phyloP scores from a whole-genome alignment of 371 early-diverging fungal genomes.

The Mortierella sp. region DNA sequence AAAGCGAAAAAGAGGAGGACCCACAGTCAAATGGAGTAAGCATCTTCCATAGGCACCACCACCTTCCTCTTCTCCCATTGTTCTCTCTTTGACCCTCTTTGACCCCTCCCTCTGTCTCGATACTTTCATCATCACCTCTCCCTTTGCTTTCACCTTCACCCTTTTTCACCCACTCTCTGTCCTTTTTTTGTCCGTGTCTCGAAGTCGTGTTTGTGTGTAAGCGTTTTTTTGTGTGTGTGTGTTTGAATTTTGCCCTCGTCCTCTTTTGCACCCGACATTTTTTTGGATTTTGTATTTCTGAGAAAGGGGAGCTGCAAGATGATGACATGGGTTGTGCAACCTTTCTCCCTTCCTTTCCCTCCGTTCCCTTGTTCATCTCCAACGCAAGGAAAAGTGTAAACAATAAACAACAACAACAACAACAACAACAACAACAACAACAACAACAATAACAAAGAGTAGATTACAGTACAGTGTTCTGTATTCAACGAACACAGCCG shows the following conservation, averaged over 20 bases:
- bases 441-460: not conserved
- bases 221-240: not conserved
- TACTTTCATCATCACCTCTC: not conserved
- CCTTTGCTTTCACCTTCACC: not conserved
- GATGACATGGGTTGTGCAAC: slow-evolving; percentile 6
- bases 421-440: no score
- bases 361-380: not conserved
- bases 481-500: slow-evolving; percentile 1
- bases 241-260: not conserved
- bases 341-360: not conserved
- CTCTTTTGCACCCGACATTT: not conserved
- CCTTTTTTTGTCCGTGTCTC: not conserved
- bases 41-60: not conserved
- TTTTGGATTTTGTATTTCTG: not conserved
- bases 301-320: not conserved
- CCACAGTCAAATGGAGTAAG: not conserved
- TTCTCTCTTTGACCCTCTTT: not conserved
- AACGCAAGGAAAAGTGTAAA: not conserved
- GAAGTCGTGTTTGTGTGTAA: not conserved
- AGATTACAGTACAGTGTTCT: not conserved
- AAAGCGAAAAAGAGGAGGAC: not conserved
- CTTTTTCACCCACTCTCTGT: not conserved
- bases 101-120: not conserved
- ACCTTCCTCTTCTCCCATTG: not conserved
- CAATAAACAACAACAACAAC: not conserved